These are phyloP conservation scores for Cardamine chenopodiifolia DNA, from an alignment of 345 rosid species.

Conservation along the genomic window DNA sequence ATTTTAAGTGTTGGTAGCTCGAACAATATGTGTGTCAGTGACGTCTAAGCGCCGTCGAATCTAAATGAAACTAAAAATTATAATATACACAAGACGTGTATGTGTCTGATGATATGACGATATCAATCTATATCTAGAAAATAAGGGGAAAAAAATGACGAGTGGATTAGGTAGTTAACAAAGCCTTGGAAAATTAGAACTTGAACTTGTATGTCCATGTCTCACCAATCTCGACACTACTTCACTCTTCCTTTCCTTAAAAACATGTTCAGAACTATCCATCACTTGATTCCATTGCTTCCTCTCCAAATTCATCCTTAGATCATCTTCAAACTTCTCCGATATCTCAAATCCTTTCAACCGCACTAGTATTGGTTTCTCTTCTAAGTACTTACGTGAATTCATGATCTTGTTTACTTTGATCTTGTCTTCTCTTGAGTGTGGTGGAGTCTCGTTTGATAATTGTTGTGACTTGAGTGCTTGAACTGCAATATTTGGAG, in stretches of 20 bases:
- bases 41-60: not conserved
- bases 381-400: conserved; percentile 26
- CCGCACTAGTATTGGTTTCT: conserved; percentile 34
- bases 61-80: not conserved
- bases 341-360: conserved; percentile 38
- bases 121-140: conserved; percentile 8
- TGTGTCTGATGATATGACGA: conserved; percentile 10
- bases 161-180: conserved; percentile 42
- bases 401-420: conserved; percentile 21
- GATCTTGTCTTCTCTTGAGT: conserved; percentile 31
- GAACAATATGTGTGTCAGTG: not conserved
- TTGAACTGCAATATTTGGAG: conserved; percentile 67
- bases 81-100: conserved; percentile 3
- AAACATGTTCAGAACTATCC: conserved; percentile 53
- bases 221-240: conserved; percentile 55
- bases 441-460: conserved; percentile 26
- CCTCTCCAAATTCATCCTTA: conserved; percentile 45
- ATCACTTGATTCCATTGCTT: conserved; percentile 27
- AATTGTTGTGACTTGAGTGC: conserved; percentile 65
- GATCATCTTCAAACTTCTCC: conserved; percentile 37
- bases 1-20: not conserved
- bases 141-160: not conserved
- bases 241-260: conserved; percentile 63
- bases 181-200: conserved; percentile 56
- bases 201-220: conserved; percentile 35